Evolutionary conservation across 495 filamentous ascomycete species (phyloP).

Genomic region (Bacidia gigantensis): DNA sequence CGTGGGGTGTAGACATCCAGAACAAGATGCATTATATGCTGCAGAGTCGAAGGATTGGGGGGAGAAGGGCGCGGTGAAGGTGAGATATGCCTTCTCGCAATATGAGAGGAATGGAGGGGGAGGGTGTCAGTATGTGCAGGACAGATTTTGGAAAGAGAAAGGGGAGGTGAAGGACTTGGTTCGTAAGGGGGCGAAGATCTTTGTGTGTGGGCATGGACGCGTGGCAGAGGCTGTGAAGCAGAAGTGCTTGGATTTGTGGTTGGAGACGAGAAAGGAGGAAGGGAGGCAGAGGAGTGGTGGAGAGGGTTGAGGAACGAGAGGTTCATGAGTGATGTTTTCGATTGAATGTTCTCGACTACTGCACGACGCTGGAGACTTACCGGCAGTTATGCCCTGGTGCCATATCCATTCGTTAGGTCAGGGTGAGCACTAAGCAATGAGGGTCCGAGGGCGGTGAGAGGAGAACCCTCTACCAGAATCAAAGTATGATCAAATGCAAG

Average conservation of each 20-base stretch:
- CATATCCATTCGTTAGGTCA: no score
- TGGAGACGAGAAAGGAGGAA: conserved; percentile 14
- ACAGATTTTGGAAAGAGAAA: conserved; percentile 40
- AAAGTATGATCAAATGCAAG: no score
- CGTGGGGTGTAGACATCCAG: conserved; percentile 45
- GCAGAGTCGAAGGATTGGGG: conserved; percentile 48
- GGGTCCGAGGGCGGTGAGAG: no score
- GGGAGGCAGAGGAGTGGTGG: conserved; percentile 23
- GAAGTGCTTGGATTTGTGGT: conserved; percentile 25
- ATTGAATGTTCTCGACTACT: conserved; percentile 22
- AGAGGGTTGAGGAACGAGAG: conserved; percentile 40
- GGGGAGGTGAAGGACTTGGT: conserved; percentile 40
- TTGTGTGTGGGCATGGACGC: conserved; percentile 50
- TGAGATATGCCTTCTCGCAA: conserved; percentile 42
- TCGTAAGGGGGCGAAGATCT: conserved; percentile 45
- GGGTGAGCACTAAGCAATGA: no score
- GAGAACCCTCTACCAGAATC: no score
- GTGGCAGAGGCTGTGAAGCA: conserved; percentile 44
- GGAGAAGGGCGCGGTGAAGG: conserved; percentile 38
- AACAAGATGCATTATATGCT: conserved; percentile 45
- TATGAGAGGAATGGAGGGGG: conserved; percentile 21
- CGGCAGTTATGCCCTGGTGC: no score
- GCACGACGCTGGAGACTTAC: no score
- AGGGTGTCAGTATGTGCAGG: conserved; percentile 47
- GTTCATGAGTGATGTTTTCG: conserved; percentile 59